Conservation (phyloP, 129 eudicot species). For the Artemisia annua region DNA sequence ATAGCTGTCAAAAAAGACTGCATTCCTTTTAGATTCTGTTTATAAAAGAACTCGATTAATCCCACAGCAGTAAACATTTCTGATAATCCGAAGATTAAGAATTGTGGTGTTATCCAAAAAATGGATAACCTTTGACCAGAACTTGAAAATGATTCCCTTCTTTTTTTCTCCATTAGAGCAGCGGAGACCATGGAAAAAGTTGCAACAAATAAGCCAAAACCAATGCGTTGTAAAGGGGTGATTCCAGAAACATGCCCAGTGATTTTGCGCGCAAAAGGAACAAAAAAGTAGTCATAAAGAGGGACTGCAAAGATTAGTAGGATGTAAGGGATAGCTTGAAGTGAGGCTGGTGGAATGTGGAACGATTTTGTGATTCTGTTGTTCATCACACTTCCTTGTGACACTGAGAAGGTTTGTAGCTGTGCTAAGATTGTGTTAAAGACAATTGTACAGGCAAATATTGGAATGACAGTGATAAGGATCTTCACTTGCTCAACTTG, state of each 20-base stretch:
- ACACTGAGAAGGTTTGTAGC: conserved; percentile 94
- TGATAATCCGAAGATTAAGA: conserved; percentile 80
- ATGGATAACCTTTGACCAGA: conserved; percentile 46
- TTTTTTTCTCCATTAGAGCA: conserved; percentile 67
- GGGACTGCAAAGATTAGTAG: conserved; percentile 81
- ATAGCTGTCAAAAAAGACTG: conserved; percentile 80
- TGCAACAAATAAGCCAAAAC: conserved; percentile 62
- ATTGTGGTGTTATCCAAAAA: conserved; percentile 91
- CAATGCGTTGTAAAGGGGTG: conserved; percentile 77
- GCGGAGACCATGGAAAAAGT: conserved; percentile 93
- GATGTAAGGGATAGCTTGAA: conserved; percentile 92
- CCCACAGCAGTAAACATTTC: conserved; percentile 99
- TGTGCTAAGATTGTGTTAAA: conserved; percentile 93
- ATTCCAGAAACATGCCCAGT: conserved; percentile 76
- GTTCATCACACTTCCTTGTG: conserved; percentile 91
- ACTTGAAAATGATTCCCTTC: conserved; percentile 44
- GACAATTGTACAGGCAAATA: conserved; percentile 81
- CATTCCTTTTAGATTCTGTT: conserved; percentile 75
- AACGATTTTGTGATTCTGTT: conserved; percentile 53
- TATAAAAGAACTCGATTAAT: conserved; percentile 89
- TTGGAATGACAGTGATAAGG: conserved; percentile 69
- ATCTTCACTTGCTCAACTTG: conserved; percentile 90
- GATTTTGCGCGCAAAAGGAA: conserved; percentile 67
- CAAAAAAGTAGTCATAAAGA: conserved; percentile 65
- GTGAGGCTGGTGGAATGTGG: conserved; percentile 92